A percentile compares a stretch with the other conserved stretches of the same genome.
These are phyloP conservation scores for Sporobolomyces phaffii DNA, from an alignment of 768 basidiomycete species.

Conservation along the genomic window DNA sequence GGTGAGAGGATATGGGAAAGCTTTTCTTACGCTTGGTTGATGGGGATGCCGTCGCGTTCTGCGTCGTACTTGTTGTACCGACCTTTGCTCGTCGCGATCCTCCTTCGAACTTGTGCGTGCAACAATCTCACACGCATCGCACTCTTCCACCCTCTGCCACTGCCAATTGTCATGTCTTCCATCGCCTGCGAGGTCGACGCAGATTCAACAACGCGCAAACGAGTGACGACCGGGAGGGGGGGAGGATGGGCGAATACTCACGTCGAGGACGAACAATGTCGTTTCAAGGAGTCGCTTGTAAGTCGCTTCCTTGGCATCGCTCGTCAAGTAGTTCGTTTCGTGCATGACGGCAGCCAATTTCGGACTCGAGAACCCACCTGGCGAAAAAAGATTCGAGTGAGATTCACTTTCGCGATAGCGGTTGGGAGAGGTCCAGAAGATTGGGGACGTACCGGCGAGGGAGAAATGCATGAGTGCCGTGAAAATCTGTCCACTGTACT, in stretches of 20 bases:
- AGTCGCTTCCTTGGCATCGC: conserved; percentile 32
- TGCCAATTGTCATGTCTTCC: conserved; percentile 44
- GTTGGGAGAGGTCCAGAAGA: background rate
- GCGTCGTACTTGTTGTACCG: conserved; percentile 42
- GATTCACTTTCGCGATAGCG: background rate
- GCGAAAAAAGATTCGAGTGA: background rate
- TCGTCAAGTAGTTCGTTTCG: conserved; percentile 46
- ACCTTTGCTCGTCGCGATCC: conserved; percentile 39
- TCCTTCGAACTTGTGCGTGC: conserved; percentile 43
- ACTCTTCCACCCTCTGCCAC: conserved; percentile 44
- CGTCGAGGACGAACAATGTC: conserved; percentile 42
- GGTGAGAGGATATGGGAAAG: too few species aligned
- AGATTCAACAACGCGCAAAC: conserved; percentile 39
- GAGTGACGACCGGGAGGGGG: background rate
- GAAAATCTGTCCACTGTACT: conserved; percentile 44
- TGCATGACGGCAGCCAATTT: conserved; percentile 41
- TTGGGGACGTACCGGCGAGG: conserved; percentile 33
- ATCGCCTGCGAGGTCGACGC: conserved; percentile 26
- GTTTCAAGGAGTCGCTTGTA: conserved; percentile 43
- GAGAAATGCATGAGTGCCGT: conserved; percentile 44
- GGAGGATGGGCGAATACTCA: background rate
- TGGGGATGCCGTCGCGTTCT: conserved; percentile 42
- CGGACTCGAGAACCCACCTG: conserved; percentile 43
- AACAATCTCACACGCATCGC: conserved; percentile 44
- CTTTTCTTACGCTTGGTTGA: conserved; percentile 47